Evolutionary conservation across 805 yeast species (phyloP).

Genomic region (Starmerella potacharoeniae): DNA sequence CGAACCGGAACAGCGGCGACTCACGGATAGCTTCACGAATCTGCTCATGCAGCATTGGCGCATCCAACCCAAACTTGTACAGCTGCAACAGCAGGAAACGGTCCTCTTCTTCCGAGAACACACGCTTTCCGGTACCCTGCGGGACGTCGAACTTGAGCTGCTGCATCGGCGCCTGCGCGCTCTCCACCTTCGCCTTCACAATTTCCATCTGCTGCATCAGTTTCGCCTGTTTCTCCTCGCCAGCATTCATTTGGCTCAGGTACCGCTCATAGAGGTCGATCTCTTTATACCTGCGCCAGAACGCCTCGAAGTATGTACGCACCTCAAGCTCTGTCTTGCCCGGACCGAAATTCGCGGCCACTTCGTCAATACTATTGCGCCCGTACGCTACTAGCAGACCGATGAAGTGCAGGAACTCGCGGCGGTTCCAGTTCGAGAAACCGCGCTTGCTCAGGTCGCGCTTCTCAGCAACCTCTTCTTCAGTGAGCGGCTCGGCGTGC

Average conservation of each 20-base stretch:
- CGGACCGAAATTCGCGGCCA: slow-evolving; percentile 61
- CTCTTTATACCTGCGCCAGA: slow-evolving; percentile 68
- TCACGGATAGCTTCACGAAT: slow-evolving; percentile 63
- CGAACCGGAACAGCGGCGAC: slow-evolving; percentile 71
- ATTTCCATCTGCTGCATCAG: slow-evolving; percentile 64
- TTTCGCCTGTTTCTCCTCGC: slow-evolving; percentile 70
- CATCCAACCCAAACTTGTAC: slow-evolving; percentile 69
- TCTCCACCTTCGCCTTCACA: slow-evolving; percentile 60
- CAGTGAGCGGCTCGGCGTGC: slow-evolving; percentile 69
- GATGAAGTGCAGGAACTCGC: slow-evolving; percentile 78
- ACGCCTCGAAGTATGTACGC: slow-evolving; percentile 58
- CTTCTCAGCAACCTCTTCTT: slow-evolving; percentile 55
- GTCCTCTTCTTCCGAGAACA: slow-evolving; percentile 83
- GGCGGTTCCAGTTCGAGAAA: slow-evolving; percentile 69
- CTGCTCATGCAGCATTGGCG: slow-evolving; percentile 64
- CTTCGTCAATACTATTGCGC: slow-evolving; percentile 55
- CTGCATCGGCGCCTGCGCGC: slow-evolving; percentile 64
- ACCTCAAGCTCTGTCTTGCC: slow-evolving; percentile 76
- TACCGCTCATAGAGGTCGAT: slow-evolving; percentile 86
- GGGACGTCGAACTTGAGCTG: slow-evolving; percentile 64
- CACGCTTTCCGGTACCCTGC: slow-evolving; percentile 42
- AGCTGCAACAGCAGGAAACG: slow-evolving; percentile 71
- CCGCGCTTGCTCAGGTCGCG: slow-evolving; percentile 57
- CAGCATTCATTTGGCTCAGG: slow-evolving; percentile 68
- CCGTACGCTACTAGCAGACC: slow-evolving; percentile 68